Evolutionary conservation across 805 yeast species (phyloP).

Genomic region (Novakomyces olei): DNA sequence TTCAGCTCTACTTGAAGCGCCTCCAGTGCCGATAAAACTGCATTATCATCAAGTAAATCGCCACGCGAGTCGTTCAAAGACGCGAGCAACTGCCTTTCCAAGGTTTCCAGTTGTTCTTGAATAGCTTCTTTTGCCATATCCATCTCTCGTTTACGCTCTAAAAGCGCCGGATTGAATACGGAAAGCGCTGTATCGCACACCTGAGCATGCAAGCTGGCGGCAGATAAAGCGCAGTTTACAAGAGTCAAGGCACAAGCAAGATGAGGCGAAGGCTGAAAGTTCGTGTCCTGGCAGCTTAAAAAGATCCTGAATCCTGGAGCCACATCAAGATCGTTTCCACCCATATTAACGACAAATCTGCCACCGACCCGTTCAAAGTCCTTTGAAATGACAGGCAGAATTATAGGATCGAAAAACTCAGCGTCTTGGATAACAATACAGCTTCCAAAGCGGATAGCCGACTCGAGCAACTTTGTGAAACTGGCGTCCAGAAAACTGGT

Average conservation of each 20-base stretch:
- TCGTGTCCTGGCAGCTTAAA: slow-evolving; percentile 31
- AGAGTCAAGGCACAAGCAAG: slow-evolving; percentile 39
- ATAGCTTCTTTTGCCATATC: slow-evolving; percentile 37
- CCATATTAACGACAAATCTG: slow-evolving; percentile 36
- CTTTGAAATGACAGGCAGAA: slow-evolving; percentile 36
- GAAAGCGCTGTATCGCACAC: slow-evolving; percentile 34
- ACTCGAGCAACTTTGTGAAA: slow-evolving; percentile 47
- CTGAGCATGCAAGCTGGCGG: slow-evolving; percentile 39
- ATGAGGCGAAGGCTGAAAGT: slow-evolving; percentile 30
- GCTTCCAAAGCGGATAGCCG: slow-evolving; percentile 69
- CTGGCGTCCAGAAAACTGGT: slow-evolving; percentile 55
- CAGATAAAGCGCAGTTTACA: slow-evolving; percentile 54
- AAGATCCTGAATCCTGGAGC: slow-evolving; percentile 39
- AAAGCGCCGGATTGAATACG: slow-evolving; percentile 43
- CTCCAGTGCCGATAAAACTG: slow-evolving; percentile 37
- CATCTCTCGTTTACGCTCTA: slow-evolving; percentile 31
- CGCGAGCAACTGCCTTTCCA: slow-evolving; percentile 38
- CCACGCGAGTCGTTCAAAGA: slow-evolving; percentile 36
- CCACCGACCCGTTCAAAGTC: slow-evolving; percentile 53
- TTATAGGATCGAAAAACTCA: slow-evolving; percentile 55
- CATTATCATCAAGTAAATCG: slow-evolving; percentile 45
- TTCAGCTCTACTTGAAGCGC: slow-evolving; percentile 38
- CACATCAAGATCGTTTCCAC: slow-evolving; percentile 41
- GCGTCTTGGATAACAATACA: slow-evolving; percentile 52
- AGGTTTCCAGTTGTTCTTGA: slow-evolving; percentile 25